Percentiles rank a stretch among this genome's conserved stretches.
Evolutionary conservation across 2,329 filamentous ascomycete species (phyloP).

Genomic region (Fusarium globosum): DNA sequence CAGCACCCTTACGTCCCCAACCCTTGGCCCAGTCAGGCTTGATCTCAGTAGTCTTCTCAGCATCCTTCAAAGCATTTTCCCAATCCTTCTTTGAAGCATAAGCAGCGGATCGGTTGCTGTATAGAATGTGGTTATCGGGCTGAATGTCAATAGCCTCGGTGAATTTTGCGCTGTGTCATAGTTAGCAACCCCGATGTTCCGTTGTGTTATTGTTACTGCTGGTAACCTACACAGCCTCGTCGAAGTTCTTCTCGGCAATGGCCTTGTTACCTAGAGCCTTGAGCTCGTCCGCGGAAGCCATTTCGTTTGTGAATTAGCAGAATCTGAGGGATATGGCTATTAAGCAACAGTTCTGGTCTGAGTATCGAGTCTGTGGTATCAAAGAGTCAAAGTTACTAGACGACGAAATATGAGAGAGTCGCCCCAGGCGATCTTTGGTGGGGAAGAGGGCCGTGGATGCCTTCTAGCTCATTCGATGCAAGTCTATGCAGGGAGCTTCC

Average conservation of each 20-base stretch:
- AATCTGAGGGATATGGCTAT: slow-evolving; percentile 13
- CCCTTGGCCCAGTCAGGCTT: slow-evolving; percentile 99
- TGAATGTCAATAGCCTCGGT: slow-evolving; percentile 91
- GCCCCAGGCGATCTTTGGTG: slow-evolving; percentile 44
- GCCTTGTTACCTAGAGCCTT: slow-evolving; percentile 99
- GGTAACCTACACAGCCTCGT: slow-evolving; percentile 86
- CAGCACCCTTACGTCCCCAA: slow-evolving; percentile 92
- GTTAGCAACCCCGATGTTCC: slow-evolving; percentile 31
- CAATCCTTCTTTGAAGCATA: slow-evolving; percentile 92
- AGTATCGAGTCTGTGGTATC: slow-evolving; percentile 23
- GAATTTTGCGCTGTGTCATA: slow-evolving; percentile 81
- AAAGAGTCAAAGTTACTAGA: slow-evolving; percentile 28
- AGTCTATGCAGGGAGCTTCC: slow-evolving; percentile 39
- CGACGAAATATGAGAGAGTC: slow-evolving; percentile 36
- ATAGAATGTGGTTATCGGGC: slow-evolving; percentile 93
- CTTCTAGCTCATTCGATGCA: slow-evolving; percentile 59
- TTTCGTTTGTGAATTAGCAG: slow-evolving; percentile 44
- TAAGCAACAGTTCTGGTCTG: slow-evolving; percentile 16
- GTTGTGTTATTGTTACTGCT: neutral
- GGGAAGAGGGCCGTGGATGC: slow-evolving; percentile 48
- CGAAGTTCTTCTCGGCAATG: slow-evolving; percentile 96
- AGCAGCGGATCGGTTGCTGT: slow-evolving; percentile 92
- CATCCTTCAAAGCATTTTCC: slow-evolving; percentile 85
- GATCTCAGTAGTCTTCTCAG: slow-evolving; percentile 90
- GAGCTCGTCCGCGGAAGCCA: slow-evolving; percentile 78